phyloP scores from a whole-genome alignment of 2,329 filamentous ascomycete species.

The Fusarium equiseti region DNA sequence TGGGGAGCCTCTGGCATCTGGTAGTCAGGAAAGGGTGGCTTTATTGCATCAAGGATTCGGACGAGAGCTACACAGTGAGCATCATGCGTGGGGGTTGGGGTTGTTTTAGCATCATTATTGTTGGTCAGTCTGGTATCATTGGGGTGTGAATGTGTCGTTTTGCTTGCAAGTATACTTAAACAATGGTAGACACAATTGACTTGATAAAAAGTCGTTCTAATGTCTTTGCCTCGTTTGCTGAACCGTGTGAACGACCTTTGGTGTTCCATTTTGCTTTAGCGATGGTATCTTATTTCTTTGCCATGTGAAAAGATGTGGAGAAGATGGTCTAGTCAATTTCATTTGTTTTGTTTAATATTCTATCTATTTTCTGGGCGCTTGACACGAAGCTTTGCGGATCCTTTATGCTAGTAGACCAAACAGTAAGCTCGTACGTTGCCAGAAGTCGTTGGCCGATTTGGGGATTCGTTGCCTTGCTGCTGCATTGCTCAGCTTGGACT shows the following conservation, averaged over 20 bases:
- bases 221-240: conserved; percentile 9
- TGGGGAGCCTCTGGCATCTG: background rate
- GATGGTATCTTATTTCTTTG: background rate
- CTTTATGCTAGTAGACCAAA: conserved; percentile 77
- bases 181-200: conserved; percentile 48
- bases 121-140: background rate
- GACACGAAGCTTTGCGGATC: background rate
- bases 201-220: conserved; percentile 54
- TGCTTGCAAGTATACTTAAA: background rate
- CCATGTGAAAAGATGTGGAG: background rate
- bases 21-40: background rate
- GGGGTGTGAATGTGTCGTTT: background rate
- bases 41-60: background rate
- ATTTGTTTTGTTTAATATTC: background rate
- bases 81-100: background rate
- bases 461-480: conserved; percentile 64
- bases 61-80: background rate
- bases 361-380: background rate
- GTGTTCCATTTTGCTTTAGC: background rate
- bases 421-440: conserved; percentile 83
- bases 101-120: background rate
- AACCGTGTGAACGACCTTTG: background rate
- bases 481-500: conserved; percentile 63
- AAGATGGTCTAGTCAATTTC: conserved; percentile 13
- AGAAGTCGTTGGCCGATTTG: conserved; percentile 79